Percentiles rank a stretch among this genome's conserved stretches.
Evolutionary conservation across 2,329 filamentous ascomycete species (phyloP).

Genomic region (Colletotrichum karsti): DNA sequence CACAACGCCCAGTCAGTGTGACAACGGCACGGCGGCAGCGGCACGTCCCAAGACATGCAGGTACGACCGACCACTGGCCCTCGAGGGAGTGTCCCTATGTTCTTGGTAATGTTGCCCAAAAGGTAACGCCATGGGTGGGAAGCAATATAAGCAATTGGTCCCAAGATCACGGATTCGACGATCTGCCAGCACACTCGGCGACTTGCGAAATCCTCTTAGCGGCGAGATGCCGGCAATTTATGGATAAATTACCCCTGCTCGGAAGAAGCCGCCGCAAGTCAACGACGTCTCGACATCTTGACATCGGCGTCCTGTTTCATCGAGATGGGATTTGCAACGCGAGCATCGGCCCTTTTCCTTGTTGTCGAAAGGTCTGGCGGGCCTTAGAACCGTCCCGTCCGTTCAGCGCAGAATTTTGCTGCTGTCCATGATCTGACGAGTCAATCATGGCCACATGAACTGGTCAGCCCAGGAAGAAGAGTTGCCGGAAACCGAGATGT

Average conservation of each 20-base stretch:
- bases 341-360: not conserved
- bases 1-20: not conserved
- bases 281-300: constrained; percentile 6
- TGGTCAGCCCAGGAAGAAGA: not conserved
- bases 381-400: not conserved
- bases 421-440: not conserved
- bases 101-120: not conserved
- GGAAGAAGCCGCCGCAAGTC: constrained; percentile 12
- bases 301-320: not conserved
- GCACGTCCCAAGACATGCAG: not conserved
- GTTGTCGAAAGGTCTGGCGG: not conserved
- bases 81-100: not conserved
- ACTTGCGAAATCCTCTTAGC: not conserved
- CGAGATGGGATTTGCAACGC: not conserved
- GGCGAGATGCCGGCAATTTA: constrained; percentile 15
- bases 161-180: constrained; percentile 17
- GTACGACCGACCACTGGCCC: not conserved
- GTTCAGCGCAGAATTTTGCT: not conserved
- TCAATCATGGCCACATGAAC: not conserved
- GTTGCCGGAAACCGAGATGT: constrained; percentile 1
- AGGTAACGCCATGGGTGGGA: not conserved
- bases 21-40: not conserved
- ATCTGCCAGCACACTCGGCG: not conserved
- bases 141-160: not conserved
- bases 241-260: constrained; percentile 16